These are phyloP conservation scores for Platanus orientalis DNA, from an alignment of 164 flowering plant species.

Conservation along the genomic window DNA sequence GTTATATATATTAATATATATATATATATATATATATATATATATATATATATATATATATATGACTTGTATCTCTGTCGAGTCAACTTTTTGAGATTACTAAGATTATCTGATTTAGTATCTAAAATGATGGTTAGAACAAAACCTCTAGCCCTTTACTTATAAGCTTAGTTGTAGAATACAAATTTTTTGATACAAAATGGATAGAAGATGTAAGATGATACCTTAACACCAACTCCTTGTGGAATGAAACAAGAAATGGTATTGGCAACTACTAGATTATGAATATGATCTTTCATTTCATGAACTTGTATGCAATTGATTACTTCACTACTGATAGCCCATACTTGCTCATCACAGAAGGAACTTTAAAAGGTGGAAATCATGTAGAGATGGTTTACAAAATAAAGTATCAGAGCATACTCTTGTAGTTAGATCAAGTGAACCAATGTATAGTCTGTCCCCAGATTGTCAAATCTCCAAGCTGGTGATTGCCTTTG, in stretches of 20 bases:
- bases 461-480: conserved; percentile 45
- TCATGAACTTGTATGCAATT: conserved; percentile 60
- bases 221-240: conserved; percentile 79
- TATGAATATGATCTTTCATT: conserved; percentile 69
- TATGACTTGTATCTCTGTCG: too few relatives aligned
- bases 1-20: too few relatives aligned
- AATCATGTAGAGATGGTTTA: background rate
- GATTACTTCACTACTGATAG: conserved; percentile 42
- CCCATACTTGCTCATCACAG: conserved; percentile 51
- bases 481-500: conserved; percentile 70
- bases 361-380: background rate
- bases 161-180: background rate
- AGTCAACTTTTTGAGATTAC: too few relatives aligned
- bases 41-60: too few relatives aligned
- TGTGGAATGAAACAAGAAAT: conserved; percentile 72
- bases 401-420: background rate
- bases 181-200: too few relatives aligned
- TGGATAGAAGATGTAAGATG: background rate
- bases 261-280: conserved; percentile 53
- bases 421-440: conserved; percentile 67
- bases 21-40: too few relatives aligned
- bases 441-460: conserved; percentile 68
- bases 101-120: too few relatives aligned
- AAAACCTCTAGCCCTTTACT: too few relatives aligned
- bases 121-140: too few relatives aligned